Percentiles rank a stretch among this genome's conserved stretches.
phyloP scores from a whole-genome alignment of 2,329 filamentous ascomycete genomes.

The Diaporthe aspalathi region DNA sequence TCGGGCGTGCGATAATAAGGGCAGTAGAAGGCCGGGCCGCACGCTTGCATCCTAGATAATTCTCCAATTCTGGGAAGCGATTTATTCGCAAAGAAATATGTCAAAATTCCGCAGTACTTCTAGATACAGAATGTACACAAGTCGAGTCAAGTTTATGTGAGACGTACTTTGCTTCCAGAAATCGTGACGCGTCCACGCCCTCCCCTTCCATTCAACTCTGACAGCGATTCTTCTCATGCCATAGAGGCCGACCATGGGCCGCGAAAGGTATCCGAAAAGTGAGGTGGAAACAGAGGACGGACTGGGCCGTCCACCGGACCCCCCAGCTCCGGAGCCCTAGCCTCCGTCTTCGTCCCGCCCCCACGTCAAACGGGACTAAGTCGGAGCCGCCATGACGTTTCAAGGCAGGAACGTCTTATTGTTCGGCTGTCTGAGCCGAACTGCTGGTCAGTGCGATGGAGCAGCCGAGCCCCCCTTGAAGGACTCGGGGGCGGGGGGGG shows the following conservation, averaged over 20 bases:
- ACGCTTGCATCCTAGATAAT: neutral
- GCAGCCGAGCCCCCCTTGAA: neutral
- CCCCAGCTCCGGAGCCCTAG: conserved; percentile 12
- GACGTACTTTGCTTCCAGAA: no score
- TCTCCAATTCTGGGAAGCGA: conserved; percentile 3
- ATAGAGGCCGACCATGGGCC: neutral
- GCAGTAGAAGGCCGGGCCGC: no score
- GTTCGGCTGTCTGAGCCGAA: conserved; percentile 18
- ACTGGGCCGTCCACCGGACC: neutral
- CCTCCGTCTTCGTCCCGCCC: neutral
- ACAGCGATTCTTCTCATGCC: no score
- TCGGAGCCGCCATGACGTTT: conserved; percentile 7
- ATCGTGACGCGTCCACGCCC: no score
- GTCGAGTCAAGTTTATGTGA: no score
- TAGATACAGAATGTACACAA: no score
- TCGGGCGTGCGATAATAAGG: neutral
- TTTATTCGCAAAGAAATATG: neutral
- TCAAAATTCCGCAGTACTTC: neutral
- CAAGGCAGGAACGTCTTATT: conserved; percentile 10
- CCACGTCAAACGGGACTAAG: conserved; percentile 17
- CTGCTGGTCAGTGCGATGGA: conserved; percentile 22
- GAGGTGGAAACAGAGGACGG: neutral
- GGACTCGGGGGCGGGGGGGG: no score
- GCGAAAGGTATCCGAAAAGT: neutral
- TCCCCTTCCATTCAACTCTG: no score